phyloP scores from a whole-genome alignment of 2,329 filamentous ascomycete genomes.

The Neospermospora avenae region DNA sequence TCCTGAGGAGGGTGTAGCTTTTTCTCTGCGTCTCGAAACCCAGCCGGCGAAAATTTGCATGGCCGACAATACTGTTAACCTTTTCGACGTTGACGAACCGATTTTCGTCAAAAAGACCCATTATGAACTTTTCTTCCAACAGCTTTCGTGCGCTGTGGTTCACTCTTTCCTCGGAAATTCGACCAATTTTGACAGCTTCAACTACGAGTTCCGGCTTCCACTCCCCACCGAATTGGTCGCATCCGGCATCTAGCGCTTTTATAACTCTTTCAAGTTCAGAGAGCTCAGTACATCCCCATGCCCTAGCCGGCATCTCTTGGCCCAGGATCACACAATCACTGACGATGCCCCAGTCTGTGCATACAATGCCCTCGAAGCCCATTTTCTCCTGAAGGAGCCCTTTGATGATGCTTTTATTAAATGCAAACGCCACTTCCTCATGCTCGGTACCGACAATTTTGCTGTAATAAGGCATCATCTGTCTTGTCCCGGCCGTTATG shows the following conservation, averaged over 20 bases:
- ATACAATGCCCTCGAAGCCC: not conserved
- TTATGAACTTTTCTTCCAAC: not conserved
- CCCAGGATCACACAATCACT: not conserved
- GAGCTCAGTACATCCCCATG: not conserved
- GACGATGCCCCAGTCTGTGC: slow-evolving; percentile 1
- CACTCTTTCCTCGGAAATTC: not conserved
- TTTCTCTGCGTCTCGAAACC: not conserved
- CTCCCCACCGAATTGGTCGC: not conserved
- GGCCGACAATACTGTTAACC: not conserved
- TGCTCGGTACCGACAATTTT: not conserved
- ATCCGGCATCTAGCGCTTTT: not conserved
- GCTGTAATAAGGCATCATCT: not conserved
- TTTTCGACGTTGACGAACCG: not conserved
- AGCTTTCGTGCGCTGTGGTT: not conserved
- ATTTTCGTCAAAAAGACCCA: not conserved
- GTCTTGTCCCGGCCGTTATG: not conserved
- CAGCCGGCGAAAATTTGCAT: not conserved
- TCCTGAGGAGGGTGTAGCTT: not conserved
- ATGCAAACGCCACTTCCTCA: not conserved
- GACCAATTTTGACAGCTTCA: not conserved
- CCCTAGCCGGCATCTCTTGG: not conserved
- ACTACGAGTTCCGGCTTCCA: not conserved
- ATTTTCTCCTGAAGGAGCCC: not conserved
- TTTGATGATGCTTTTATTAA: not conserved
- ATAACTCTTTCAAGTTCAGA: not conserved